Evolutionary conservation across 768 basidiomycete genomes (phyloP).

Genomic region (Strobilomyces dryophilus): DNA sequence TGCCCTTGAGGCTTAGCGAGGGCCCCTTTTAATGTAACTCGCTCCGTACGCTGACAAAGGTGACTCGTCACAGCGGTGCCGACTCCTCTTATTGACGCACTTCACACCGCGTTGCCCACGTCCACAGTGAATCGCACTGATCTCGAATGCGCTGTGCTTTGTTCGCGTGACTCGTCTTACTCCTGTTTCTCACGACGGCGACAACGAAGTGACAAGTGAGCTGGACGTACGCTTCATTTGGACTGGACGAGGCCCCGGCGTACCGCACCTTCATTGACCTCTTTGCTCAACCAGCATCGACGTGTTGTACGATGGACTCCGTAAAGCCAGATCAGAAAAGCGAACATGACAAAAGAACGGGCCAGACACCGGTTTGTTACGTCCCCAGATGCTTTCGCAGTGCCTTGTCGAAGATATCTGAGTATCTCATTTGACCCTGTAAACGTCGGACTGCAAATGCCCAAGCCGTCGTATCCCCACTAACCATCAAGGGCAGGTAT

Average conservation of each 20-base stretch:
- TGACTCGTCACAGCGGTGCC: neutral
- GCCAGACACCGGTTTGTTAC: conserved; percentile 51
- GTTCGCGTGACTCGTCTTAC: neutral
- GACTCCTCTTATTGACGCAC: neutral
- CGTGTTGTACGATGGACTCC: neutral
- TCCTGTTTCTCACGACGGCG: conserved; percentile 35
- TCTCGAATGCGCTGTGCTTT: neutral
- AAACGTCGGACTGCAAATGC: conserved; percentile 55
- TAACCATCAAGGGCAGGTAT: conserved; percentile 41
- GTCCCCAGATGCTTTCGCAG: conserved; percentile 63
- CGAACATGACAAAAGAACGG: conserved; percentile 76
- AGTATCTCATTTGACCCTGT: conserved; percentile 62
- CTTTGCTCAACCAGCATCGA: conserved; percentile 2
- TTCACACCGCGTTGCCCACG: neutral
- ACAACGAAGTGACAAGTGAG: conserved; percentile 73
- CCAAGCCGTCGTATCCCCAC: conserved; percentile 74
- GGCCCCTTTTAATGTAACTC: neutral
- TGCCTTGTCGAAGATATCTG: conserved; percentile 67
- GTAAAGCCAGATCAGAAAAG: neutral
- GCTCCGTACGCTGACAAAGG: neutral
- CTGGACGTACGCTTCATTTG: conserved; percentile 55
- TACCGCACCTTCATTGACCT: conserved; percentile 58
- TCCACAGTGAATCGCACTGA: neutral
- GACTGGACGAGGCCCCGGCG: conserved; percentile 71
- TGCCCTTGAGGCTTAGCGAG: neutral